Conservation (phyloP, 257 asterid species). For the Scutellaria baicalensis region DNA sequence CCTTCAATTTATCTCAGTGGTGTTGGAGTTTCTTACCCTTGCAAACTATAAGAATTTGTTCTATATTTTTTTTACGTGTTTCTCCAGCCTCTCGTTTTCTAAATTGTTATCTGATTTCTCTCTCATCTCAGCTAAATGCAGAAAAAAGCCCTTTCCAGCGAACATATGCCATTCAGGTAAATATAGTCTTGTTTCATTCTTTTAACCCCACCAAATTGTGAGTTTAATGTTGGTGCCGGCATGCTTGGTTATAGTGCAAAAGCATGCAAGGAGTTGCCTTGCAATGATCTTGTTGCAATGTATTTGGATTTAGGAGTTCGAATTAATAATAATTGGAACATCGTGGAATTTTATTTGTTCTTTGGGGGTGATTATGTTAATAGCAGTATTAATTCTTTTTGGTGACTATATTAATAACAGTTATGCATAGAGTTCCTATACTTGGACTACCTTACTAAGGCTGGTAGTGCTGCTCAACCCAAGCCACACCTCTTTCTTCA, state of each 20-base stretch:
- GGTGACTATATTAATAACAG: not conserved
- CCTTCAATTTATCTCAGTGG: not conserved
- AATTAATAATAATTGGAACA: not conserved
- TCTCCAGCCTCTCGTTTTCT: not conserved
- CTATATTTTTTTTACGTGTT: not conserved
- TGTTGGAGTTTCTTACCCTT: not conserved
- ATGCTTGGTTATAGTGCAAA: not conserved
- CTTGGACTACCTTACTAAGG: not conserved
- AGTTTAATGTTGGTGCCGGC: not conserved
- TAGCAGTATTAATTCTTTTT: not conserved
- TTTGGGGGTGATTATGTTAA: not conserved
- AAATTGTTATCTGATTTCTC: conserved; percentile 5
- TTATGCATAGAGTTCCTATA: not conserved
- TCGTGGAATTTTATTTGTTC: not conserved
- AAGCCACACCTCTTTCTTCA: not conserved
- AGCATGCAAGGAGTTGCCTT: not conserved
- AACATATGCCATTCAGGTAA: conserved; percentile 93
- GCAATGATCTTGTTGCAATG: not conserved
- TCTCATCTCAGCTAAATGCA: conserved; percentile 72
- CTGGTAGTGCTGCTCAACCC: not conserved
- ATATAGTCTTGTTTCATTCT: not conserved
- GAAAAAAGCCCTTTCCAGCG: conserved; percentile 99
- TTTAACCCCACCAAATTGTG: not conserved
- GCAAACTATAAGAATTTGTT: not conserved
- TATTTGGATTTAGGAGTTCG: not conserved